Base-by-base conservation (phyloP, 2,329 filamentous ascomycete genomes). In the Colletotrichum kahawae region DNA sequence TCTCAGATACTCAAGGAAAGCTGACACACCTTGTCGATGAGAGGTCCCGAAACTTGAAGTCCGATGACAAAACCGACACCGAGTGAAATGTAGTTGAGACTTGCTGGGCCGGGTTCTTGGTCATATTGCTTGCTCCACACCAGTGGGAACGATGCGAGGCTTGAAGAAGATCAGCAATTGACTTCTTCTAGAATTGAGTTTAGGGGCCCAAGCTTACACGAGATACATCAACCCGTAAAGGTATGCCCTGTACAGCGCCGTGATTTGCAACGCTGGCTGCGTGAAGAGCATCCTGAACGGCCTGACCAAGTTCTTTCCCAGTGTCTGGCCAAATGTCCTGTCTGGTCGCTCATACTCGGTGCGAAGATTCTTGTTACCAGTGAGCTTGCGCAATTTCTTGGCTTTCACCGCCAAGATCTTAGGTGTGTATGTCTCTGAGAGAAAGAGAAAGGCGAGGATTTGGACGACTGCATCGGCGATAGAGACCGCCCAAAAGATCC, bases 141-240 rank as follows among this genome's bases (percentile, higher is more conserved):
- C 9, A 79, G 77, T 0, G 90, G 86, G 73, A 91, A 89, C 0
- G 89, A 91, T 2, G 89, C 88, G 66, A 91, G 87, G 0, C 82
- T 82, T 31, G 2, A 2, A 16, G 43, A 13, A 1, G 0, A 10
- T 51, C 4, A 48, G 64, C n/a, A 10, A 51, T 36, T 33, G 16
- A 4, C 3, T 13, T 29, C 1, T 5, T 33, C 12, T 1, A 3
- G 5, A 0, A n/a, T 21, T 31, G 14, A n/a, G 18, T 2, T 3
- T 31, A 3, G 8, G 10, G 13, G 13, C 27, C 27, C 27, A 3
- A 9, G 2, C 82, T 78, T 77, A 83, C 76, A 90, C 82, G 4
- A 91, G 81, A 75, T 90, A 91, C 64, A 91, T 84, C n/a, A 90
- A 85, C 1, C 89, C 88, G 75, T 90, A 91, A 4, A 89, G 79